Percentiles rank a stretch among this genome's conserved stretches.
Conservation (phyloP, 768 basidiomycete species). For the Hericium erinaceus region DNA sequence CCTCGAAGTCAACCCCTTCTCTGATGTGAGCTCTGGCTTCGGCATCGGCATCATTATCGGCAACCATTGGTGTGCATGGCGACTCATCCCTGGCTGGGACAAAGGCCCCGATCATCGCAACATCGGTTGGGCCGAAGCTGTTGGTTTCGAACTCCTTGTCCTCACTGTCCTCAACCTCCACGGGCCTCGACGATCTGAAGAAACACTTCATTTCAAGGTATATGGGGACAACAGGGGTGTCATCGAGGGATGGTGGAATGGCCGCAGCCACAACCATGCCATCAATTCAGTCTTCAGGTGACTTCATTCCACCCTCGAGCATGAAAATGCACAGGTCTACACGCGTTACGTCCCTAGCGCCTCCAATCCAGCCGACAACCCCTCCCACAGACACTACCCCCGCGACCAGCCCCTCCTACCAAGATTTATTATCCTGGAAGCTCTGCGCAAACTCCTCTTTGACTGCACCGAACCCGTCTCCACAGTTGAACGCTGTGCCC, state of each 20-base stretch:
- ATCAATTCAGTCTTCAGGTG: slow-evolving; percentile 1
- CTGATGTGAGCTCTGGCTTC: no score
- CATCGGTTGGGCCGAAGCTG: no score
- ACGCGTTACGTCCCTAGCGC: slow-evolving; percentile 26
- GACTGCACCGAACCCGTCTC: neutral
- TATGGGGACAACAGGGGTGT: slow-evolving; percentile 24
- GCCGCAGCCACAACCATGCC: slow-evolving; percentile 13
- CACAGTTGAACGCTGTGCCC: neutral
- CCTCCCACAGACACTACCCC: slow-evolving; percentile 27
- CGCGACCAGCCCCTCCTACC: slow-evolving; percentile 21
- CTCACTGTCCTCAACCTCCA: no score
- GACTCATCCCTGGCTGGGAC: no score
- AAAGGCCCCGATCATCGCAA: no score
- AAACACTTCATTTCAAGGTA: no score
- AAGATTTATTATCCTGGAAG: slow-evolving; percentile 19
- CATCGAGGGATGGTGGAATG: slow-evolving; percentile 27
- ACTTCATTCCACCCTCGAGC: neutral
- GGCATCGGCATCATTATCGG: no score
- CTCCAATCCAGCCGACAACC: slow-evolving; percentile 29
- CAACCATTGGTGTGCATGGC: no score
- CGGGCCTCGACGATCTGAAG: no score
- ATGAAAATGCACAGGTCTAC: slow-evolving; percentile 10
- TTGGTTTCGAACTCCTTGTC: no score
- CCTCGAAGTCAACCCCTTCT: no score
- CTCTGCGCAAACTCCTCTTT: slow-evolving; percentile 9